phyloP scores from a whole-genome alignment of 202 grass and related monocot species.

The Musa balbisiana region DNA sequence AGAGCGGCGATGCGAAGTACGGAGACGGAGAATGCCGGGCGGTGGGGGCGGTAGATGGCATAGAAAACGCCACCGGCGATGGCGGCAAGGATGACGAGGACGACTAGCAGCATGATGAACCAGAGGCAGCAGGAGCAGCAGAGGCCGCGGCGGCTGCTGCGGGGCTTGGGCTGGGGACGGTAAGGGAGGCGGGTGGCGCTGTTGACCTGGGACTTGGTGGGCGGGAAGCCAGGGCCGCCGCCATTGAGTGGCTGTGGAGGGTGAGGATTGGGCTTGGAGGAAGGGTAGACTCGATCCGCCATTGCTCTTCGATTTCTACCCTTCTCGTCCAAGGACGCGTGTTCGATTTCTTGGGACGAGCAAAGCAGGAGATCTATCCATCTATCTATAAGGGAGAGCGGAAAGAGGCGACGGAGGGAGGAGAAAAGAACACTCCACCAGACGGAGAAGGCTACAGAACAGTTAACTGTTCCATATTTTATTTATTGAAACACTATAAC shows the following conservation, averaged over 20 bases:
- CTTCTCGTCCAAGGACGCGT: neutral
- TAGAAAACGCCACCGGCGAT: constrained; percentile 73
- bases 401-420: neutral
- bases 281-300: constrained; percentile 71
- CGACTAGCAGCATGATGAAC: constrained; percentile 43
- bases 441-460: constrained; percentile 27
- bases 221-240: constrained; percentile 28
- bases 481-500: too few species aligned
- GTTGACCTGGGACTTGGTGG: constrained; percentile 54
- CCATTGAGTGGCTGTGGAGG: constrained; percentile 27
- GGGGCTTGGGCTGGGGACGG: constrained; percentile 51
- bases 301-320: constrained; percentile 25
- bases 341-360: neutral
- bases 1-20: constrained; percentile 42
- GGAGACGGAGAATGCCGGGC: constrained; percentile 76
- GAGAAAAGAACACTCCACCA: constrained; percentile 69
- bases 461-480: too few species aligned
- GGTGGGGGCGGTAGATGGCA: constrained; percentile 70
- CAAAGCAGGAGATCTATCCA: neutral
- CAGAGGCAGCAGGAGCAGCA: constrained; percentile 73
- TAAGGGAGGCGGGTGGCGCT: constrained; percentile 64
- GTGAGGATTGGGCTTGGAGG: constrained; percentile 62
- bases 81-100: constrained; percentile 60
- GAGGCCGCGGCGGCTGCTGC: constrained; percentile 44
- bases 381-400: neutral